phyloP scores from a whole-genome alignment of 2,329 filamentous ascomycete genomes.

The Elsinoe batatas region DNA sequence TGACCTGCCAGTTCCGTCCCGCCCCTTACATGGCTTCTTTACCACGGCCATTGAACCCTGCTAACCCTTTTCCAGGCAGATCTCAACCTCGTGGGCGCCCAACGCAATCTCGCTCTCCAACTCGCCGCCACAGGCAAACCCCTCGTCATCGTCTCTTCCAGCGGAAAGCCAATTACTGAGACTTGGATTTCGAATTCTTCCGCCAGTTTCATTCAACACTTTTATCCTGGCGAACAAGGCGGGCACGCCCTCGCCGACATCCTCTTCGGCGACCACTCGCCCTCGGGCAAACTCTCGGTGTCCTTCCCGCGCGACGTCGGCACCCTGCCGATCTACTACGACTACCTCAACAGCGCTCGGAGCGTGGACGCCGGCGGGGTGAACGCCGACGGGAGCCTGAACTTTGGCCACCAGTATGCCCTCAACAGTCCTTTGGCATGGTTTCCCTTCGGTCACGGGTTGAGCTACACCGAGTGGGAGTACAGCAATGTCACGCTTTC shows the following conservation, averaged over 20 bases:
- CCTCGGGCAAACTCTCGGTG: conserved; percentile 56
- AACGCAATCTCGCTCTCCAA: conserved; percentile 55
- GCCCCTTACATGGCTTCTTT: too few relatives aligned
- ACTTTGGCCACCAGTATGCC: conserved; percentile 57
- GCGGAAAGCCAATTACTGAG: conserved; percentile 63
- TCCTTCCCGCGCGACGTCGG: conserved; percentile 59
- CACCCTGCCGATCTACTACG: conserved; percentile 59
- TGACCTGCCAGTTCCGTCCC: too few relatives aligned
- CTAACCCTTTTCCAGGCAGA: conserved; percentile 27
- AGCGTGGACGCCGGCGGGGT: conserved; percentile 44
- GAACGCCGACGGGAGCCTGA: conserved; percentile 49
- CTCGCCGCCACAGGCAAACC: conserved; percentile 58
- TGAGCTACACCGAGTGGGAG: conserved; percentile 54
- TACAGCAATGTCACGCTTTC: conserved; percentile 48
- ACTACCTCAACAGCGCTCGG: conserved; percentile 59
- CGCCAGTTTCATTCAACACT: conserved; percentile 60
- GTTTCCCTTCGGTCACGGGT: conserved; percentile 58
- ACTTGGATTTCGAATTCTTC: conserved; percentile 59
- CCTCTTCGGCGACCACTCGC: conserved; percentile 55
- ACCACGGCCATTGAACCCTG: too few relatives aligned
- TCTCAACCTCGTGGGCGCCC: conserved; percentile 60
- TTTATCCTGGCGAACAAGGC: conserved; percentile 62
- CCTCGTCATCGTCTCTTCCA: conserved; percentile 57
- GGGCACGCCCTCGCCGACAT: conserved; percentile 57
- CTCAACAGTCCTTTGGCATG: conserved; percentile 49